Evolutionary conservation across 1,284 basidiomycete species (phyloP).

Genomic region (Sparassis latifolia): DNA sequence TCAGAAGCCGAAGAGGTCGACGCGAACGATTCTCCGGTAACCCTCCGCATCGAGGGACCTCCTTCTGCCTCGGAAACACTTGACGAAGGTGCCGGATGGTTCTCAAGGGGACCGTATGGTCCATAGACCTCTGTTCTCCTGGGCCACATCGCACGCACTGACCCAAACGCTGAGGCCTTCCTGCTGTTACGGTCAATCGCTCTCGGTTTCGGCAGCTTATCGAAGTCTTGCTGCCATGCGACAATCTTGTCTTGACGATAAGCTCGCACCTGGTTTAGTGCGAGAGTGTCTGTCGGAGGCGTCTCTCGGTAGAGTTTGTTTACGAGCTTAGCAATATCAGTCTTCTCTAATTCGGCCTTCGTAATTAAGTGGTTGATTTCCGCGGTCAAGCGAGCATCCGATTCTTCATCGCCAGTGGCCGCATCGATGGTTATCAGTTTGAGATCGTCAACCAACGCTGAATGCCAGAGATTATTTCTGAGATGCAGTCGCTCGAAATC

Average conservation of each 20-base stretch:
- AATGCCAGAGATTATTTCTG: constrained; percentile 70
- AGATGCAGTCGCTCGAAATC: constrained; percentile 79
- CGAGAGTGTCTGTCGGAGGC: constrained; percentile 78
- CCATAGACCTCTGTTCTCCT: constrained; percentile 43
- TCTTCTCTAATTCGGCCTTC: constrained; percentile 69
- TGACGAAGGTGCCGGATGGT: constrained; percentile 49
- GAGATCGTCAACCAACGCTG: constrained; percentile 64
- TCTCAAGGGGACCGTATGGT: constrained; percentile 37
- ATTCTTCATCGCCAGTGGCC: constrained; percentile 68
- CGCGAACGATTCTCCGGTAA: constrained; percentile 47
- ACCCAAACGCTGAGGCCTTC: constrained; percentile 56
- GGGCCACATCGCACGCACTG: constrained; percentile 67
- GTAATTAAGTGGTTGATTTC: constrained; percentile 64
- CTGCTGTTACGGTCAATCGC: constrained; percentile 41
- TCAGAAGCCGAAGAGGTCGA: constrained; percentile 49
- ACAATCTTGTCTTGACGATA: constrained; percentile 92
- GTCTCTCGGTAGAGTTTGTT: constrained; percentile 80
- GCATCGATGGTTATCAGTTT: constrained; percentile 71
- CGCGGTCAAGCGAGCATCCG: constrained; percentile 51
- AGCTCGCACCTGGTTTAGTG: constrained; percentile 83
- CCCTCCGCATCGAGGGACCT: constrained; percentile 33
- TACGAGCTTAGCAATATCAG: constrained; percentile 71
- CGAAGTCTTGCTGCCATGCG: constrained; percentile 91
- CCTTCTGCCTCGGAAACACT: constrained; percentile 74
- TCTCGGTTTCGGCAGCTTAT: constrained; percentile 63